Base-by-base conservation (phyloP, 2,329 filamentous ascomycete genomes). In the Aspergillus puulaauensis region DNA sequence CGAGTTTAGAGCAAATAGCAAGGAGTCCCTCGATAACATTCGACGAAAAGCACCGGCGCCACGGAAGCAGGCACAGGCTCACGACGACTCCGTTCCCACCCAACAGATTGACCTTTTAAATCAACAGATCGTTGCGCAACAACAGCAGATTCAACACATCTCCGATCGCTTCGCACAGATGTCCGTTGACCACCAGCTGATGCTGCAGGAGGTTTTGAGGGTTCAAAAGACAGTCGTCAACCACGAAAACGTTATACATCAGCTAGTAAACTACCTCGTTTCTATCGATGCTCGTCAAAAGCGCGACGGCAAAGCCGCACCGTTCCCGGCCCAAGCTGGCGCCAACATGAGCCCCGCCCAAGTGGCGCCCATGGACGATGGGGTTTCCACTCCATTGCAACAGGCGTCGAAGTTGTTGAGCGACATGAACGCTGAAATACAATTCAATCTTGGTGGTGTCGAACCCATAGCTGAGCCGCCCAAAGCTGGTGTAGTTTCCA, bases 11-110 rank as follows among this genome's bases (percentile, higher is more conserved):
- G 89, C 90, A 64, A 93, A 97, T 76, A 96, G 93, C 77, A 97
- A 97, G 75, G 92, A 97, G 71, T 95, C 92, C 46, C 82, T 99
- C 48, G 95, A 99, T 70, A 98, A 97, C 66, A 99, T 99, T 69
- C 87, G 92, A 68, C 85, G 95, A 66, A 99, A 99, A 78, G 93
- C 95, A 2, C 95, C 95, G 0, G 92, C 93, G 2, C 90, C 93
- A 3, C 83, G 93, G 64, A 98, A 97, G 72, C 76, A 83, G 33
- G 76, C 82, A 3, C 83, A 85, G 64, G 78, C 79, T 17, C 88
- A 87, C 56, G 92, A 96, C 52, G 83, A 89, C 46, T 87, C 90
- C 56, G 86, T 90, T 23, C 90, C 91, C 1, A 88, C 87, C 23
- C 92, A 96, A 72, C 93, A 97, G 73, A 89, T 96, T 71, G 90